Evolutionary conservation across 179 eudicot genomes (phyloP).

Genomic region (Spinacia oleracea): DNA sequence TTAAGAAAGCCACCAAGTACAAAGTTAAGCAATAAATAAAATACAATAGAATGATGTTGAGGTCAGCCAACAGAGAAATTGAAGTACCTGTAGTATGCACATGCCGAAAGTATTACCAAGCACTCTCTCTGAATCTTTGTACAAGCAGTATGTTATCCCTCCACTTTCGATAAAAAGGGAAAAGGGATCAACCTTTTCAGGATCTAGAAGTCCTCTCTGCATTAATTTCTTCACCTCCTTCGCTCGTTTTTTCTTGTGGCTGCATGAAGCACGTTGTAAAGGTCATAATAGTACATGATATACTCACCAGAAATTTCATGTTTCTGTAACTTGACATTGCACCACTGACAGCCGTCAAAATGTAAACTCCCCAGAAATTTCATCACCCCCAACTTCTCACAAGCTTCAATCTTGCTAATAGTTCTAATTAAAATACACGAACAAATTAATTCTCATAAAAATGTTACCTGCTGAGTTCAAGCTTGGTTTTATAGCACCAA

Average conservation of each 20-base stretch:
- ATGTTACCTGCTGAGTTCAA: slow-evolving; percentile 78
- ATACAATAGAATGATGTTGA: neutral
- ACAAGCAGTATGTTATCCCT: slow-evolving; percentile 73
- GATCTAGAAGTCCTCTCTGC: slow-evolving; percentile 72
- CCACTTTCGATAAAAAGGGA: slow-evolving; percentile 78
- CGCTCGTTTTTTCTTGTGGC: slow-evolving; percentile 75
- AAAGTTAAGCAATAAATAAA: slow-evolving; percentile 8
- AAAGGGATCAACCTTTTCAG: slow-evolving; percentile 72
- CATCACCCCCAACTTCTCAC: neutral
- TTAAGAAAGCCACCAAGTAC: slow-evolving; percentile 13
- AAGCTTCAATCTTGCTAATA: neutral
- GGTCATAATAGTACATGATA: neutral
- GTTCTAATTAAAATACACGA: neutral
- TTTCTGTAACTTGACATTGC: neutral
- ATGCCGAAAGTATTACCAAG: slow-evolving; percentile 97
- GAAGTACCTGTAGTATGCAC: slow-evolving; percentile 85
- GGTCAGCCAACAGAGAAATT: slow-evolving; percentile 16
- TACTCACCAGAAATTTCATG: no score
- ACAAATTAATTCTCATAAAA: neutral
- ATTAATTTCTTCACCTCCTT: slow-evolving; percentile 65
- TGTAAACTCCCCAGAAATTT: neutral
- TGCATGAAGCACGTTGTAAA: slow-evolving; percentile 29
- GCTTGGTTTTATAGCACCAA: slow-evolving; percentile 88
- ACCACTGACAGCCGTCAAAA: no score
- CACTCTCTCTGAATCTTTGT: slow-evolving; percentile 85